Percentiles rank a stretch among this genome's conserved stretches.
Evolutionary conservation across 2,329 filamentous ascomycete genomes (phyloP).

Genomic region (Colletotrichum theobromicola): DNA sequence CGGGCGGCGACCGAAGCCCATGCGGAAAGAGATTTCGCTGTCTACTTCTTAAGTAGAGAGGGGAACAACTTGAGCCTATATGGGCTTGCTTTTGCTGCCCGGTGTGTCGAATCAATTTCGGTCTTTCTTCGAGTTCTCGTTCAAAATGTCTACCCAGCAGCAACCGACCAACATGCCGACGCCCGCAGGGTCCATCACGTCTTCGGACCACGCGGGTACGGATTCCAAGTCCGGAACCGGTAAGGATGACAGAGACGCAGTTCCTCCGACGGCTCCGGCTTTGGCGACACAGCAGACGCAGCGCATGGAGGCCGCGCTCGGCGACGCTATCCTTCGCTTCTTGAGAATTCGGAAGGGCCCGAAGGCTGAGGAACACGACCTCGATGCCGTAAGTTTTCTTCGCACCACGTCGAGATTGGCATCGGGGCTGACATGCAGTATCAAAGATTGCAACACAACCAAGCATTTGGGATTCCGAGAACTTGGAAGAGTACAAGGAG

Average conservation of each 20-base stretch:
- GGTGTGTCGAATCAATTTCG: background rate
- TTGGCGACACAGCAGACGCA: conserved; percentile 29
- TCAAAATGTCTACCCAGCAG: conserved; percentile 8
- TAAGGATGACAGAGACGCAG: background rate
- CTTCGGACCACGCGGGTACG: conserved; percentile 4
- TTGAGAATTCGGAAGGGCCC: conserved; percentile 36
- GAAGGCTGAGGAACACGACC: conserved; percentile 29
- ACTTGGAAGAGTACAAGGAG: conserved; percentile 38
- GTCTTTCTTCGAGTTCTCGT: background rate
- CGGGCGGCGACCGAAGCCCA: background rate
- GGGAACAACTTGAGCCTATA: background rate
- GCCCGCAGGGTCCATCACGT: conserved; percentile 5
- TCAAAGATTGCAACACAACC: conserved; percentile 37
- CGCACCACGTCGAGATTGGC: fast-evolving
- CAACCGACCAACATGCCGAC: background rate
- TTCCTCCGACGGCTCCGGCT: conserved; percentile 20
- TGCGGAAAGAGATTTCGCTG: background rate
- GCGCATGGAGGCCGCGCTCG: conserved; percentile 35
- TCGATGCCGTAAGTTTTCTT: conserved; percentile 27
- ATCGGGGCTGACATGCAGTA: background rate
- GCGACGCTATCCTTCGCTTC: conserved; percentile 36
- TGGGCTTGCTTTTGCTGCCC: background rate
- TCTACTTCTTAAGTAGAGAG: background rate
- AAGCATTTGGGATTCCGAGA: conserved; percentile 41
- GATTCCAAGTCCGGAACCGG: background rate